phyloP scores from a whole-genome alignment of 306 rosid genomes.

The Cucurbita pepo region DNA sequence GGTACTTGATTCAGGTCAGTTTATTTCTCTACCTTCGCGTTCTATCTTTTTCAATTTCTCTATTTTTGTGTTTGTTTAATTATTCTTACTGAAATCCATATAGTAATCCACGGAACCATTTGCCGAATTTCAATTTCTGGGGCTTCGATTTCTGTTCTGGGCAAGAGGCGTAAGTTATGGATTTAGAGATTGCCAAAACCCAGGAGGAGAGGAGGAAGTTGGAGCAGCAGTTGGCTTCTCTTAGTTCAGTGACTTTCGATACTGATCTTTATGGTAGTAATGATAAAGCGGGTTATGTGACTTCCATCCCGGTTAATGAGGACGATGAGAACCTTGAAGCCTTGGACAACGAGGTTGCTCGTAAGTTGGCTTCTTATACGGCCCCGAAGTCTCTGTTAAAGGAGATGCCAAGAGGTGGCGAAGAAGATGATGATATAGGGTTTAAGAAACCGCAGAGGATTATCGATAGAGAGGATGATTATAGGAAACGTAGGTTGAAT shows the following conservation, averaged over 20 bases:
- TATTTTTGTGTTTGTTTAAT: not conserved
- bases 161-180: slow-evolving; percentile 4
- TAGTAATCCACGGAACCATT: not conserved
- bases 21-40: not conserved
- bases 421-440: slow-evolving; percentile 32
- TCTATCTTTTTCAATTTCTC: not conserved
- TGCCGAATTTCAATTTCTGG: not conserved
- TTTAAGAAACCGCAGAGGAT: slow-evolving; percentile 37
- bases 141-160: not conserved
- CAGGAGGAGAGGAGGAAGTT: slow-evolving; percentile 59
- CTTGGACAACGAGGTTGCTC: slow-evolving; percentile 36
- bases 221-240: slow-evolving; percentile 56
- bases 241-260: slow-evolving; percentile 40
- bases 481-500: slow-evolving; percentile 39
- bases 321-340: slow-evolving; percentile 44
- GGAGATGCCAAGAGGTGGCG: slow-evolving; percentile 36
- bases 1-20: not conserved
- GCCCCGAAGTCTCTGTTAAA: slow-evolving; percentile 48
- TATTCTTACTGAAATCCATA: not conserved
- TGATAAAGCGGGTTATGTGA: slow-evolving; percentile 32
- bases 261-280: slow-evolving; percentile 39
- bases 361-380: slow-evolving; percentile 42
- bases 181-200: slow-evolving; percentile 64
- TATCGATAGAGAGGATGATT: slow-evolving; percentile 53
- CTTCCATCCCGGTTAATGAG: slow-evolving; percentile 50